Evolutionary conservation across 305 asterid genomes (phyloP), one percentile per base, ranked within the genome.

Genomic region (Rubia occidens): DNA sequence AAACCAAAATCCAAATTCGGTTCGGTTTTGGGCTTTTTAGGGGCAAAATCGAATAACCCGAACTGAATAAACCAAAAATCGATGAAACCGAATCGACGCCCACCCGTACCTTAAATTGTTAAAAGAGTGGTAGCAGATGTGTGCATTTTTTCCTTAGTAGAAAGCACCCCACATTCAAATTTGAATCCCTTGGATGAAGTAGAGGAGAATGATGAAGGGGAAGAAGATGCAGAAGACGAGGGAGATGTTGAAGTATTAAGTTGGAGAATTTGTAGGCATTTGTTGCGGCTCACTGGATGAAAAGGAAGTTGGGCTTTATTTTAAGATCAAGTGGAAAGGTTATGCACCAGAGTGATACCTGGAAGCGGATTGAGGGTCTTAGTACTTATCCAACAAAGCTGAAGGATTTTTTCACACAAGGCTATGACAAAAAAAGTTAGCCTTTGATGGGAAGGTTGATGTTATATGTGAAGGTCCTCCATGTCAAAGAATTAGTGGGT

Each of bases 281-380:
- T 85, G 96, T 70, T 85, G 81, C 29, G 95, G 97, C 8, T 91
- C 90, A 76, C 97, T 91, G 14, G 77, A 80, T 39, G 72, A 40
- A 18, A 84, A 81, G 51, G 74, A 78, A 43, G 62, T 71, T 0
- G 88, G 91, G 49, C 75, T 92, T 67, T 82, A 88, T 75, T 86
- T 88, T 66, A 85, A 82, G 96, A 75, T 93, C 20, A 83, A 77
- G 5, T 93, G 97, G 98, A 86, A 84, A 73, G 88, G 95, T 45
- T 90, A 93, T 82, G 89, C 89, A 9, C 81, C 90, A 0, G 86
- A 80, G 3, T 71, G 96, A 93, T 68, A 87, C 95, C 0, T 93
- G 97, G 97, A 97, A 93, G 79, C 96, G 97, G 2, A 59, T 68
- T 67, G 92, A 86, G 18, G 82, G 95, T 15, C 71, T 93, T 1